Evolutionary conservation across 2,329 filamentous ascomycete species (phyloP).

Genomic region (Claviceps quebecensis): DNA sequence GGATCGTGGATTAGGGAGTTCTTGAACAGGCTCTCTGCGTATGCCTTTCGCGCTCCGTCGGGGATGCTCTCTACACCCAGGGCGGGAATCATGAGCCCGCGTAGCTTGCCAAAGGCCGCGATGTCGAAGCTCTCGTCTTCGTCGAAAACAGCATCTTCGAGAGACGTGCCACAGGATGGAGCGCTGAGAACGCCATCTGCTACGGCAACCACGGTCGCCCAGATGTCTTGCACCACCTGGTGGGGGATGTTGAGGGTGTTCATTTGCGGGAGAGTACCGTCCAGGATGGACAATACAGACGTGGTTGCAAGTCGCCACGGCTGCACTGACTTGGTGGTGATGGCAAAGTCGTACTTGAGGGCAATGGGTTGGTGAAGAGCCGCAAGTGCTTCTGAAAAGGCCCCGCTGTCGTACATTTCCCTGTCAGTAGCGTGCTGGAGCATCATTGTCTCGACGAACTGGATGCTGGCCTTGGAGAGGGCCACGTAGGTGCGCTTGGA

Average conservation of each 20-base stretch:
- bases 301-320: conserved; percentile 74
- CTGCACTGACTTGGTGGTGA: conserved; percentile 53
- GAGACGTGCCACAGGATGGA: conserved; percentile 35
- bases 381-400: conserved; percentile 49
- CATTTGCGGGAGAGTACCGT: conserved; percentile 49
- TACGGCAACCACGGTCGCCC: conserved; percentile 52
- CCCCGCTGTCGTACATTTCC: conserved; percentile 57
- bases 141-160: conserved; percentile 33
- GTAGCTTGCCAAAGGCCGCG: conserved; percentile 52
- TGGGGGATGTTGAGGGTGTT: conserved; percentile 32
- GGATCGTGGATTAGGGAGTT: conserved; percentile 68
- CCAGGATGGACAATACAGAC: conserved; percentile 53
- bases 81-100: conserved; percentile 57
- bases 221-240: conserved; percentile 43
- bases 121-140: conserved; percentile 76
- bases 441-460: conserved; percentile 48
- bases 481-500: conserved; percentile 71
- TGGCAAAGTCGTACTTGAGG: conserved; percentile 68
- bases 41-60: conserved; percentile 52
- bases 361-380: conserved; percentile 56
- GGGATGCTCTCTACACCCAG: conserved; percentile 54
- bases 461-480: conserved; percentile 71
- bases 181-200: conserved; percentile 57
- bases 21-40: conserved; percentile 63
- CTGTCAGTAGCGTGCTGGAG: conserved; percentile 43